These are phyloP conservation scores for Coemansia sp. DNA, from an alignment of 192 early-diverging fungal genomes.

Conservation along the genomic window DNA sequence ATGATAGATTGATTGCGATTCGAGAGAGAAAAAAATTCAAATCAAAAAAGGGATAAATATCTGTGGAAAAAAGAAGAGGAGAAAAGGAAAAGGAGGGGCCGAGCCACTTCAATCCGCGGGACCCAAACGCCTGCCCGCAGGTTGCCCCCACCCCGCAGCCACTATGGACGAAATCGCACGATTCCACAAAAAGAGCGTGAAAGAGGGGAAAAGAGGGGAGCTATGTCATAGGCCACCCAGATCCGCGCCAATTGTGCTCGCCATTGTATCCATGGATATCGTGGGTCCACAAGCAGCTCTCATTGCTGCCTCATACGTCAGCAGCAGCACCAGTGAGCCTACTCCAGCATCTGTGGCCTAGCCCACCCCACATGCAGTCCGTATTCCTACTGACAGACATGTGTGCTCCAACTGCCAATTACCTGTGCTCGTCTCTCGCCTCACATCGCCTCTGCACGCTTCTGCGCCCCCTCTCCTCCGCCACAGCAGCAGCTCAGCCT, in stretches of 20 bases:
- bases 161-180: not conserved
- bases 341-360: not conserved
- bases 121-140: not conserved
- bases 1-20: constrained; percentile 7
- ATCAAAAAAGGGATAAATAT: not conserved
- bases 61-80: not conserved
- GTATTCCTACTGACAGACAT: not conserved
- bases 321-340: not conserved
- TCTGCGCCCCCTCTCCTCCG: not conserved
- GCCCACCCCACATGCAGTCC: not conserved
- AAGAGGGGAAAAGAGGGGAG: not conserved
- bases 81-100: not conserved
- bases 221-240: not conserved
- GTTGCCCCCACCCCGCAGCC: not conserved
- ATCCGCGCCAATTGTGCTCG: not conserved
- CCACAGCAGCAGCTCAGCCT: not conserved
- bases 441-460: not conserved
- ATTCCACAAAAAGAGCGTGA: not conserved
- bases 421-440: not conserved
- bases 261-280: not conserved
- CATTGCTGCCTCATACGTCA: not conserved
- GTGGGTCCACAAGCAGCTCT: not conserved
- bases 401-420: not conserved
- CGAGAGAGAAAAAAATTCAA: not conserved
- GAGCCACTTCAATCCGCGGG: not conserved